Base-by-base conservation (phyloP, 371 early-diverging fungal genomes). In the Cokeromyces recurvatus region DNA sequence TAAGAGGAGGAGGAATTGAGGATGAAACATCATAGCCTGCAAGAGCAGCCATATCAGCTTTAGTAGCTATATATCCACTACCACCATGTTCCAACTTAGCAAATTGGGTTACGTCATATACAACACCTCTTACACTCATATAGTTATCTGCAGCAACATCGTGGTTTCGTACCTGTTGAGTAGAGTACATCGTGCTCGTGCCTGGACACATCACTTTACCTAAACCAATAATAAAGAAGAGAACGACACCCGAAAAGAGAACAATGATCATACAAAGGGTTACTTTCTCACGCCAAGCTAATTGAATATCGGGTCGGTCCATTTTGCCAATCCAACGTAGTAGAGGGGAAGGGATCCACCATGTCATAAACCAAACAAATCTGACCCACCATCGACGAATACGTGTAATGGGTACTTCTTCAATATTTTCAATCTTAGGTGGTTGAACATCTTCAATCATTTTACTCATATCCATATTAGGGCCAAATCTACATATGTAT, bases 201-300 rank as follows among this genome's bases (percentile, higher is more conserved):
- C 64, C 64, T 14, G 94, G 93, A 66, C 97, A 96, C 20, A 96
- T 68, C 23, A 94, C 62, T 45, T 79, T 65, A 14, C 94, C 91
- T 15, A 94, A 67, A 20, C 87, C 85, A 3, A 90, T 74, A 51
- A 96, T 93, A 60, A 89, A 86, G 63, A 96, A 92, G 17, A 95
- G 65, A 21, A 88, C 77, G 27, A 81, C 43, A 12, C 71, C 71
- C 51, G 88, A 90, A 61, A 89, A 57, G 37, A 90, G 59, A 36
- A 81, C 64, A 55, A 96, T 92, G 25, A 95, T 49, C 46, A 89
- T 65, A 55, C 92, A 93, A 11, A 96, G 76, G 2, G 94, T 82
- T 1, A 95, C 80, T 65, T 96, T 94, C 64, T 95, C 96, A 41
- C 94, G 81, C 96, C 96, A 95, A 4, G 96, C 94, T 72, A 91